These are phyloP conservation scores for Torulaspora maleeae DNA, from an alignment of 805 yeast species.

Conservation along the genomic window DNA sequence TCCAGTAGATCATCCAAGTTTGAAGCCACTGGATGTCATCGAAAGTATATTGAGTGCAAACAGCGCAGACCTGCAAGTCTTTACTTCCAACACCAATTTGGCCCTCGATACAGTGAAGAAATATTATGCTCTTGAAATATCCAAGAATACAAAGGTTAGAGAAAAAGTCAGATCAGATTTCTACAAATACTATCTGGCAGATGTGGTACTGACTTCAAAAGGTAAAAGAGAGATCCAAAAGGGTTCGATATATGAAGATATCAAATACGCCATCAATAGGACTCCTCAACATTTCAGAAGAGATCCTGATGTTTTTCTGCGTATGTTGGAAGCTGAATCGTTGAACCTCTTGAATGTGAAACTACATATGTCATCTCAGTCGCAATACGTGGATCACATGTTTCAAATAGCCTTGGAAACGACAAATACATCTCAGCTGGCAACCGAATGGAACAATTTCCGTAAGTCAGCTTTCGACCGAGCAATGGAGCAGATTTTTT, in stretches of 20 bases:
- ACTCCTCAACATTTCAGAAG: conserved; percentile 66
- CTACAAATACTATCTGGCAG: conserved; percentile 60
- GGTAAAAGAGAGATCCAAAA: conserved; percentile 73
- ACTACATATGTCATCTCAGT: conserved; percentile 43
- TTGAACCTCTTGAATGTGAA: conserved; percentile 66
- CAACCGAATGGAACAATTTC: conserved; percentile 75
- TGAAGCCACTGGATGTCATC: conserved; percentile 58
- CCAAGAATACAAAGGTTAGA: conserved; percentile 76
- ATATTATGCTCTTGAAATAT: conserved; percentile 72
- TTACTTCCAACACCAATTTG: conserved; percentile 48
- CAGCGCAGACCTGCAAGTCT: conserved; percentile 36
- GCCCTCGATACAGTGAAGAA: conserved; percentile 72
- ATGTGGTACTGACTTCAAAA: conserved; percentile 77
- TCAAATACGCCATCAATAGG: conserved; percentile 85
- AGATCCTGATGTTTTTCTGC: conserved; percentile 75
- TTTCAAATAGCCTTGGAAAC: conserved; percentile 56
- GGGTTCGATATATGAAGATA: conserved; percentile 77
- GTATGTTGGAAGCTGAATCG: conserved; percentile 89
- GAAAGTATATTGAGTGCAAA: conserved; percentile 38
- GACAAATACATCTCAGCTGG: conserved; percentile 71
- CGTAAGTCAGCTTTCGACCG: conserved; percentile 62
- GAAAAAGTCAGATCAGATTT: conserved; percentile 60
- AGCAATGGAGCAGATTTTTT: conserved; percentile 64
- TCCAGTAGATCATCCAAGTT: conserved; percentile 58
- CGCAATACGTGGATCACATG: conserved; percentile 42